A percentile compares a stretch with the other conserved stretches of the same genome.
These are phyloP conservation scores for Starmerella gropengiesseri DNA, from an alignment of 805 yeast genomes.

Conservation along the genomic window DNA sequence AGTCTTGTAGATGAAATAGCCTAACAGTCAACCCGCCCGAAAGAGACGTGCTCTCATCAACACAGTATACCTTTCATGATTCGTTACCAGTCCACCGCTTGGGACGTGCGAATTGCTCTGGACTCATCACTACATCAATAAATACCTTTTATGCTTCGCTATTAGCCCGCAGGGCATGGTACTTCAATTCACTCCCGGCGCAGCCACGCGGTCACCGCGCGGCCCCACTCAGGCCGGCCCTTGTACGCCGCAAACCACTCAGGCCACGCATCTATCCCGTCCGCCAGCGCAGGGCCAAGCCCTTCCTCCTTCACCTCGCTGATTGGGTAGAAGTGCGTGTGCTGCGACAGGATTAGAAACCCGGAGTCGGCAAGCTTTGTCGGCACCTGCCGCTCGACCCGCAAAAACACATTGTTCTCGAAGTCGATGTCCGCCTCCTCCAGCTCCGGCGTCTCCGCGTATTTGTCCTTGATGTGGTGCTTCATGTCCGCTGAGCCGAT, in stretches of 20 bases:
- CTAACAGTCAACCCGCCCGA: too few relatives aligned
- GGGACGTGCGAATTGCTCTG: neutral
- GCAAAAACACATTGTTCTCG: conserved; percentile 37
- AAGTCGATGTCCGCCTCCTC: conserved; percentile 28
- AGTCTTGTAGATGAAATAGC: too few relatives aligned
- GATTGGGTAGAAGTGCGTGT: conserved; percentile 47
- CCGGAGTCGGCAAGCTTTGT: conserved; percentile 41
- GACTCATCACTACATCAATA: neutral
- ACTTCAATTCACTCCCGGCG: neutral
- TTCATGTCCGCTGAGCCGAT: conserved; percentile 30
- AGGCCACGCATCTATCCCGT: conserved; percentile 43
- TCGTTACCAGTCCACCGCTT: too few relatives aligned
- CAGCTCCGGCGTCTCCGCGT: conserved; percentile 17
- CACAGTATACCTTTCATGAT: too few relatives aligned
- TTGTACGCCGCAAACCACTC: conserved; percentile 16
- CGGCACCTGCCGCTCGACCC: conserved; percentile 50
- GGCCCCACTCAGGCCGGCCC: conserved; percentile 17
- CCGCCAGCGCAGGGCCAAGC: conserved; percentile 40
- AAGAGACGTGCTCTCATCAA: too few relatives aligned
- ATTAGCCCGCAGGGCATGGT: too few relatives aligned
- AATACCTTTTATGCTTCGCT: too few relatives aligned
- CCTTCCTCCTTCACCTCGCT: conserved; percentile 38
- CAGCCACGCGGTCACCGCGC: conserved; percentile 12
- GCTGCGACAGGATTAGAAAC: conserved; percentile 40
- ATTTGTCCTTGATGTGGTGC: conserved; percentile 36